Evolutionary conservation across 495 filamentous ascomycete species (phyloP), one percentile per base, ranked within the genome.

Genomic region (Cercophora sp.): DNA sequence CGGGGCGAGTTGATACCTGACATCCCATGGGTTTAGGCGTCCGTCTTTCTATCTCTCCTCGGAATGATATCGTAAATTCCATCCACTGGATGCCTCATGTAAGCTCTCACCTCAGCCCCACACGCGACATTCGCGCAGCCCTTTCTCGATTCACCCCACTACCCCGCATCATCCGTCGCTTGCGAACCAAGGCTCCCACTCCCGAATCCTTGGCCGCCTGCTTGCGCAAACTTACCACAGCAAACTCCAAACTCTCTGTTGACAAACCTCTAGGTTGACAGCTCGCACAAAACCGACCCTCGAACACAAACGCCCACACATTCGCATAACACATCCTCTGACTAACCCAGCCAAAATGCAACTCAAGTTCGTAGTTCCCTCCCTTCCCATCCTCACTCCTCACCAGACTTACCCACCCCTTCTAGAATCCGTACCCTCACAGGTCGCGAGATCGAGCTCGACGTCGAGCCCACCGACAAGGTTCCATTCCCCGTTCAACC

Each of bases 361-460:
- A 9, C 48, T 51, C 36, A 51, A 51, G 48, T 51, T 4, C 48
- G 48, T 39, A 4, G 8, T 11, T 15, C 23, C 15, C 15, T 8
- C 23, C 16, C 44, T 19, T 16, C 25, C 15, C 16, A 23, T 5
- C 20, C 15, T 34, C 23, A 18, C 8, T 29, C 22, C 16, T 6
- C 15, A n/a, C n/a, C n/a, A n/a, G n/a, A n/a, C 23, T 16, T 22
- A 18, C 34, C 39, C 15, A 2, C 15, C 4, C 16, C 9, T 13
- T 24, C 49, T 13, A 98, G 93, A 78, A 93, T 98, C 69, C 87
- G 93, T 64, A 98, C 93, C 60, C 84, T 98, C 51, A 97, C 93
- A 45, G 94, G 93, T 62, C 96, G 97, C 77, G 89, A 97, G 73
- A 97, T 98, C 72, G 91, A 96, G 74, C 82, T 98, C 49, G 91